Conservation (phyloP, 345 rosid genomes). For the Punica granatum region DNA sequence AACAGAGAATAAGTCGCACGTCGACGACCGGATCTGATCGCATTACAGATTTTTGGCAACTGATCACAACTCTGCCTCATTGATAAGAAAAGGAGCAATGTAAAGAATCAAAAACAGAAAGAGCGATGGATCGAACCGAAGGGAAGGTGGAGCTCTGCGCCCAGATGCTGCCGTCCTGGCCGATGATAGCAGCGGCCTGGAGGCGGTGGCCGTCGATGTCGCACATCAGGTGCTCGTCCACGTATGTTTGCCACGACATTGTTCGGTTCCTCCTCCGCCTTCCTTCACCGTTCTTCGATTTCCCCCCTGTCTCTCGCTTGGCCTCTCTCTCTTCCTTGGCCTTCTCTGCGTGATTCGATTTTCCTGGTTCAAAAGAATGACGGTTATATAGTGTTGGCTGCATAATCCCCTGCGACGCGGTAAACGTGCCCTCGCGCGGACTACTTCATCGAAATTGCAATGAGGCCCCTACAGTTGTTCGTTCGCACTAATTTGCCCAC, state of each 20-base stretch:
- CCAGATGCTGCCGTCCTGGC: constrained; percentile 47
- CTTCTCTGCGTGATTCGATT: background rate
- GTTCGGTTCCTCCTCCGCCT: constrained; percentile 1
- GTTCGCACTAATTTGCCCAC: background rate
- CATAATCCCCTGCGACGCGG: constrained; percentile 8
- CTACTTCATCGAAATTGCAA: background rate
- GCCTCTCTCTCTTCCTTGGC: background rate
- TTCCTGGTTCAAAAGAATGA: constrained; percentile 14
- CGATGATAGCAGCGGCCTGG: constrained; percentile 37
- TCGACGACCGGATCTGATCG: background rate
- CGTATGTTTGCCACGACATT: no score
- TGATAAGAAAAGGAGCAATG: constrained; percentile 4
- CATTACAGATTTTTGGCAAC: background rate
- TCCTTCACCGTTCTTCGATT: background rate
- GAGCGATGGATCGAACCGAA: constrained; percentile 7
- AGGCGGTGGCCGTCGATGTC: constrained; percentile 38
- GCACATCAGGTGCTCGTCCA: no score
- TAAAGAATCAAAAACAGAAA: background rate
- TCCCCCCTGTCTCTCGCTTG: background rate
- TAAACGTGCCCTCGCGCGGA: background rate
- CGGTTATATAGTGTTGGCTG: constrained; percentile 17
- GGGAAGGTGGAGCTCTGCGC: constrained; percentile 41
- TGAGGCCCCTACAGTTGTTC: background rate
- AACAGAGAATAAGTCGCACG: background rate
- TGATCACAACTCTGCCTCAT: background rate